phyloP scores from a whole-genome alignment of 768 basidiomycete species.

The Lactarius trivialis region DNA sequence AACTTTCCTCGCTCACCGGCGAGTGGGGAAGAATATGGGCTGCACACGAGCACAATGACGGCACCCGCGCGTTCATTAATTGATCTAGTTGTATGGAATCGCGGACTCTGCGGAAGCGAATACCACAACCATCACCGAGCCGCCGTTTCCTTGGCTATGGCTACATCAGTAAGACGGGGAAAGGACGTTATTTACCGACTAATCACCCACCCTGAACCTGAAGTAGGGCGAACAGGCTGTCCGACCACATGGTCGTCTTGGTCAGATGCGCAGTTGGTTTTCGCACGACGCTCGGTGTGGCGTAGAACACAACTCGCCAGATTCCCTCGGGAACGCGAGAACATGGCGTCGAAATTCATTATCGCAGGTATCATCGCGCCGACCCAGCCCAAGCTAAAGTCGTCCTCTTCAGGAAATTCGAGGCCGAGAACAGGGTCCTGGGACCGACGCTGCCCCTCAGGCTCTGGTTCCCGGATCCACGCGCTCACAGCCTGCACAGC shows the following conservation, averaged over 20 bases:
- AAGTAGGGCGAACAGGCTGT: background rate
- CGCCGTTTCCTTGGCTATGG: background rate
- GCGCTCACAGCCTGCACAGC: slow-evolving; percentile 5
- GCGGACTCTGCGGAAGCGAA: background rate
- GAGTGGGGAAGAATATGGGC: background rate
- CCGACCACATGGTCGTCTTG: background rate
- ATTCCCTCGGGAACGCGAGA: background rate
- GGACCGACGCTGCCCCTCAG: background rate
- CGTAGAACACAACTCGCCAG: background rate
- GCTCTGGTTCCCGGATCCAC: slow-evolving; percentile 6
- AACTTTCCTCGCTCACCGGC: background rate
- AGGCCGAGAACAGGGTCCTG: background rate
- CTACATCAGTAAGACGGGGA: background rate
- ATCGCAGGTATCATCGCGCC: slow-evolving; percentile 4
- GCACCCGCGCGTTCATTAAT: background rate
- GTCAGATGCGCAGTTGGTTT: background rate
- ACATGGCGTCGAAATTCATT: background rate
- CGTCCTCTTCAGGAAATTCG: background rate
- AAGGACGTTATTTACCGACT: background rate
- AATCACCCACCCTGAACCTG: background rate
- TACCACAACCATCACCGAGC: background rate
- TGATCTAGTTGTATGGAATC: background rate
- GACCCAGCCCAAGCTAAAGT: background rate
- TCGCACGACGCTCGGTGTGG: background rate
- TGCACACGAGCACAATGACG: background rate